phyloP scores from a whole-genome alignment of 1,284 basidiomycete genomes.

The Fomitiporia mediterranea region DNA sequence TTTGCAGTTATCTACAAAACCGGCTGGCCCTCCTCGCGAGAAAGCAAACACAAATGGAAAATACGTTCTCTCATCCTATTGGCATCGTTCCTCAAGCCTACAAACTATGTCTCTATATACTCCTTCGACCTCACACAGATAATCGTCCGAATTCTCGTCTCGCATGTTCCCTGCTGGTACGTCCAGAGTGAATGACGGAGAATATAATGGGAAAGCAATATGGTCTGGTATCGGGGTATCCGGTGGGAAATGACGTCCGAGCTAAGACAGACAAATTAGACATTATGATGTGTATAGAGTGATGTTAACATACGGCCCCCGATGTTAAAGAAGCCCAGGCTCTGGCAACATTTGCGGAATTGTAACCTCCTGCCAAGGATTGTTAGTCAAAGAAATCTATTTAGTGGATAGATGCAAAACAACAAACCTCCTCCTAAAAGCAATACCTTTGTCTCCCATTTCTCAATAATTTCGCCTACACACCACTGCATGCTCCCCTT shows the following conservation, averaged over 20 bases:
- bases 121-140: constrained; percentile 37
- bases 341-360: constrained; percentile 75
- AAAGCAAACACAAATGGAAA: too few relatives aligned
- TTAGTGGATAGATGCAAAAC: not conserved
- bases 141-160: constrained; percentile 64
- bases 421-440: constrained; percentile 60
- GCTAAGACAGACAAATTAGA: constrained; percentile 33
- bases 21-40: too few relatives aligned
- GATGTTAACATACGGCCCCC: constrained; percentile 48
- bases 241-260: constrained; percentile 46
- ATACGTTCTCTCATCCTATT: too few relatives aligned
- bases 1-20: too few relatives aligned
- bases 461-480: constrained; percentile 46
- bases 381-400: not conserved
- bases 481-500: constrained; percentile 72
- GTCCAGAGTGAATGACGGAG: constrained; percentile 76
- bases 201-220: constrained; percentile 61
- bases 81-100: constrained; percentile 8
- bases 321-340: constrained; percentile 83
- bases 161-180: constrained; percentile 65
- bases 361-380: constrained; percentile 63
- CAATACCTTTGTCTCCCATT: constrained; percentile 58
- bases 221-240: constrained; percentile 72
- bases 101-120: constrained; percentile 24
- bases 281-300: not conserved